A percentile compares a stretch with the other conserved stretches of the same genome.
These are phyloP conservation scores for Aureobasidium sp. DNA, from an alignment of 2,329 filamentous ascomycete genomes.

Conservation along the genomic window DNA sequence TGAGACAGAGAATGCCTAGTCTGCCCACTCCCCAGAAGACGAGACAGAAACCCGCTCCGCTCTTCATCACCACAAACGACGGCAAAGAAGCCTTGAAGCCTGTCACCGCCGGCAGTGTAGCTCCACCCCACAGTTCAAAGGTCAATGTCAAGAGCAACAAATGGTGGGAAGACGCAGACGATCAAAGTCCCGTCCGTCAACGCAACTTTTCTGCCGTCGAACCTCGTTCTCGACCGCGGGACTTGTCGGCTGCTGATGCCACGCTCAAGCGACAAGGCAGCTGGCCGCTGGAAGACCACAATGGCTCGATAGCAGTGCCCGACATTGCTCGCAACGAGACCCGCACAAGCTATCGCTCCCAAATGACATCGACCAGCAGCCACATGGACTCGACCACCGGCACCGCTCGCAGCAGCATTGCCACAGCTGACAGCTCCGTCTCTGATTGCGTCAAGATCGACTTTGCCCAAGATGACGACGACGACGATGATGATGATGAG, in stretches of 20 bases:
- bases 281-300: constrained; percentile 8
- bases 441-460: constrained; percentile 59
- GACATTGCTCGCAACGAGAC: constrained; percentile 32
- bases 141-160: constrained; percentile 11
- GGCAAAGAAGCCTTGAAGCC: not conserved
- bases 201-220: constrained; percentile 7
- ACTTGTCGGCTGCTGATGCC: not conserved
- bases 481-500: constrained; percentile 39
- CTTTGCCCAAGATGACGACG: constrained; percentile 32
- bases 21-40: not conserved
- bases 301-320: not conserved
- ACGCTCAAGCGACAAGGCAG: constrained; percentile 1
- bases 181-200: not conserved
- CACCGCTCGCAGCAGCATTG: constrained; percentile 77
- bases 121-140: not conserved
- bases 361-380: constrained; percentile 52
- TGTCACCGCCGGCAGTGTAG: not conserved
- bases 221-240: not conserved
- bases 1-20: constrained; percentile 25
- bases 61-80: constrained; percentile 6
- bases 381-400: constrained; percentile 50
- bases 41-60: not conserved
- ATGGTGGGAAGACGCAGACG: constrained; percentile 6
- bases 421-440: constrained; percentile 71
- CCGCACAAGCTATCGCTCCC: constrained; percentile 54